These are phyloP conservation scores for Fonsecaea monophora DNA, from an alignment of 2,329 filamentous ascomycete species.

Conservation along the genomic window DNA sequence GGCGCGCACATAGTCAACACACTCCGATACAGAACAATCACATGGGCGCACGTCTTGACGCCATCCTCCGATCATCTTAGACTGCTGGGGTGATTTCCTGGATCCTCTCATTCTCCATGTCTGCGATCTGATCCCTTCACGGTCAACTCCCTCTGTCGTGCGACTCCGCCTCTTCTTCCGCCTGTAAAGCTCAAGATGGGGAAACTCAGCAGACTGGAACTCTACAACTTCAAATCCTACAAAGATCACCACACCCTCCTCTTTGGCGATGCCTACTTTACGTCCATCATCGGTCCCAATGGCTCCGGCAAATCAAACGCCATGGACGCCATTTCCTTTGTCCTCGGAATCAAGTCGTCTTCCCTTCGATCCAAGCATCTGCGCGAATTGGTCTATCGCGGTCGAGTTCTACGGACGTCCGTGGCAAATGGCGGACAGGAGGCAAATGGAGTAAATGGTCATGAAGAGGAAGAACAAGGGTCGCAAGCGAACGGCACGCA, in stretches of 20 bases:
- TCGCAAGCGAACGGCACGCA: constrained; percentile 67
- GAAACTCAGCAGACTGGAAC: constrained; percentile 91
- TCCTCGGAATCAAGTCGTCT: constrained; percentile 98
- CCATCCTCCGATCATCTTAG: not conserved
- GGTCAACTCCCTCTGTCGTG: not conserved
- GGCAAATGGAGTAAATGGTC: constrained; percentile 60
- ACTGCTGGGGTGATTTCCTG: not conserved
- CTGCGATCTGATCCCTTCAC: constrained; percentile 3
- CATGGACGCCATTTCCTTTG: constrained; percentile 99
- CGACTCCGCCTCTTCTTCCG: constrained; percentile 46
- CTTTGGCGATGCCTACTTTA: constrained; percentile 98
- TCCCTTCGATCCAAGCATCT: constrained; percentile 93
- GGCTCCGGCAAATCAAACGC: constrained; percentile 99
- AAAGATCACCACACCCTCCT: constrained; percentile 93
- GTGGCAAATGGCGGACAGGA: constrained; percentile 87
- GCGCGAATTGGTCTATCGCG: constrained; percentile 93
- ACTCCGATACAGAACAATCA: not conserved
- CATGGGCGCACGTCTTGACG: not conserved
- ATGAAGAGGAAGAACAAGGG: constrained; percentile 67
- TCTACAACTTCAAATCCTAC: constrained; percentile 99
- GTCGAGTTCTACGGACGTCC: constrained; percentile 87
- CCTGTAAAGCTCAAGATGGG: constrained; percentile 71
- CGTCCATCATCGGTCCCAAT: constrained; percentile 99
- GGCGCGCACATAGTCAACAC: not conserved
- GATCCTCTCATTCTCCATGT: constrained; percentile 3